A percentile compares a stretch with the other conserved stretches of the same genome.
Conservation (phyloP, 805 yeast genomes). For the Teunomyces gatunensis region DNA sequence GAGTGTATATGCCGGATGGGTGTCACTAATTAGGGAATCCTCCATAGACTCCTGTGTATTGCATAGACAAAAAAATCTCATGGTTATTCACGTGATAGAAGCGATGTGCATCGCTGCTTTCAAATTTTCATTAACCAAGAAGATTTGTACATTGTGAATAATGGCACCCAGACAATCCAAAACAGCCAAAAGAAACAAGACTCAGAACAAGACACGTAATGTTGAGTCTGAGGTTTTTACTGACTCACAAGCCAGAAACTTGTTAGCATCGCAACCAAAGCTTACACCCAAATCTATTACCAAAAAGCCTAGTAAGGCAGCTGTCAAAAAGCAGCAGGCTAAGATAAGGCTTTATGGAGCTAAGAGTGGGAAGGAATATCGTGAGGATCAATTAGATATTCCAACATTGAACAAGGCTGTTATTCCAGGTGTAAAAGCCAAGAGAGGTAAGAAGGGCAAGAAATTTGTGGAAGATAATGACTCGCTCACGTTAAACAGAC, state of each 20-base stretch:
- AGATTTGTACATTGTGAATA: background rate
- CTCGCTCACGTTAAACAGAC: conserved; percentile 56
- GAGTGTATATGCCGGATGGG: no score
- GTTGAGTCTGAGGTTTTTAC: conserved; percentile 65
- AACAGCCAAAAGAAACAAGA: conserved; percentile 53
- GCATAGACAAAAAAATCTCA: background rate
- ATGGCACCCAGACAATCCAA: conserved; percentile 63
- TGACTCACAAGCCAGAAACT: conserved; percentile 69
- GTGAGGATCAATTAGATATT: conserved; percentile 75
- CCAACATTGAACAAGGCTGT: conserved; percentile 82
- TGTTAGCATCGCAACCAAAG: conserved; percentile 56
- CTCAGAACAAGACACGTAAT: conserved; percentile 52
- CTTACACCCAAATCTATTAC: conserved; percentile 57
- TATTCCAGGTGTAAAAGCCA: conserved; percentile 75
- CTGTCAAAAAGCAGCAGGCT: conserved; percentile 65
- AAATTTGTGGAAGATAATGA: conserved; percentile 74
- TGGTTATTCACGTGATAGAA: background rate
- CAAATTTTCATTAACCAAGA: background rate
- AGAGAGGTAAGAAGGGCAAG: conserved; percentile 85
- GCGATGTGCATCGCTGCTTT: conserved; percentile 4
- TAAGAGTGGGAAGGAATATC: conserved; percentile 52
- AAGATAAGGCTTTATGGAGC: conserved; percentile 67
- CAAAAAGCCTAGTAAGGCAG: conserved; percentile 46
- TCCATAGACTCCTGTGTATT: background rate
- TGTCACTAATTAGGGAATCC: background rate